Base-by-base conservation (phyloP, 352 stramenopile species). In the Blastocystis sp. region DNA sequence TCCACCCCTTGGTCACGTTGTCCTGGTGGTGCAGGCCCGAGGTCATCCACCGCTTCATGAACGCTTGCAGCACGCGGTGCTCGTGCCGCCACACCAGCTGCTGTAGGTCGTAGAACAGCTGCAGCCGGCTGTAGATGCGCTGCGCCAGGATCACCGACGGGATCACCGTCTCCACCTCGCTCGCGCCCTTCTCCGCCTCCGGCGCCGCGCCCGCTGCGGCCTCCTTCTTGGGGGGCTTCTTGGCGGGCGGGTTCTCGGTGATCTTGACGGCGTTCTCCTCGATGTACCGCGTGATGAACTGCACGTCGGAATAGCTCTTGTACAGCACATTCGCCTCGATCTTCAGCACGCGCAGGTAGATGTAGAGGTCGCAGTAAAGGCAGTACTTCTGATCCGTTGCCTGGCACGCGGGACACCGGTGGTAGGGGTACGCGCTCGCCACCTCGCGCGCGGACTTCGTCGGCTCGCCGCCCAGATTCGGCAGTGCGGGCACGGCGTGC, bases 61-160 rank as follows among this genome's bases (percentile, higher is more conserved):
- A 45, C 17, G 65, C 77, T 17, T 24, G 77, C 42, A 76, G 38
- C 34, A 57, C 54, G 3, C 38, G 42, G 10, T 87, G 52, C 24
- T 76, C 54, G 21, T 87, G 69, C 4, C 24, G 24, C 77, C 77
- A 87, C 52, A 87, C 59, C 11, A 71, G 71, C 77, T 74, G 65
- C 65, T 87, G 77, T 1, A 87, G 40, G 11, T 87, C 77, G 19
- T 87, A 87, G 34, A 71, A 87, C 14, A 87, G 45, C 42, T 87
- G 62, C 42, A 87, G 52, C 14, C 77, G 77, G 21, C 65, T 11
- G 42, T 77, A 87, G 10, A 87, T 61, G 9, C 77, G 77, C 62
- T 77, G 65, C 28, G 48, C 77, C 9, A 87, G 21, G 24, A 52
- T 74, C 34, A 43, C 63, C 4, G 48, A 62, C 28, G 65, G 65